Percentiles rank a stretch among this genome's conserved stretches.
Conservation (phyloP, 176 grass and related monocot species). For the Pontederia paniculata region DNA sequence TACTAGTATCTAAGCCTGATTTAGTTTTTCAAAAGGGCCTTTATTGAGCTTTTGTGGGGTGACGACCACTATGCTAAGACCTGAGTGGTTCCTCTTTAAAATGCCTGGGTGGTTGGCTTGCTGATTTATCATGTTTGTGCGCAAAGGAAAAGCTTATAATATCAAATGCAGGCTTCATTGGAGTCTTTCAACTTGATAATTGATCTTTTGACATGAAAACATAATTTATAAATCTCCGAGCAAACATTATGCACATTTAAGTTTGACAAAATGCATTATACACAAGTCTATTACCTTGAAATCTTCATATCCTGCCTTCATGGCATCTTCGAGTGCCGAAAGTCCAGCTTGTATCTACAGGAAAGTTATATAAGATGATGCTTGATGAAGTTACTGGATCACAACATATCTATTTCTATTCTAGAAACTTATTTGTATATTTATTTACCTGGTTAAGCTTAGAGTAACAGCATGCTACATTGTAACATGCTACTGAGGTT, state of each 20-base stretch:
- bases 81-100: too few species aligned
- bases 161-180: background rate
- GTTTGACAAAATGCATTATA: background rate
- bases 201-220: too few species aligned
- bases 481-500: conserved; percentile 71
- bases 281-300: conserved; percentile 47
- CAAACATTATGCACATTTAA: background rate
- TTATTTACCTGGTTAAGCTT: conserved; percentile 64
- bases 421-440: background rate
- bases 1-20: too few species aligned
- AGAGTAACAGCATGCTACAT: conserved; percentile 91
- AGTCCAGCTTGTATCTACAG: conserved; percentile 60
- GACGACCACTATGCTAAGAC: too few species aligned
- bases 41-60: too few species aligned
- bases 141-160: background rate
- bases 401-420: background rate
- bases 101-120: too few species aligned
- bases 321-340: conserved; percentile 82
- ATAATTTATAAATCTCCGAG: background rate
- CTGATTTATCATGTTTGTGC: too few species aligned
- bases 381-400: conserved; percentile 14
- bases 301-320: conserved; percentile 75
- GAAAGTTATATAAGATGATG: conserved; percentile 10
- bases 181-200: too few species aligned
- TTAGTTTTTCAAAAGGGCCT: too few species aligned